Base-by-base conservation (phyloP, 805 yeast species). In the Yarrowia osloensis region DNA sequence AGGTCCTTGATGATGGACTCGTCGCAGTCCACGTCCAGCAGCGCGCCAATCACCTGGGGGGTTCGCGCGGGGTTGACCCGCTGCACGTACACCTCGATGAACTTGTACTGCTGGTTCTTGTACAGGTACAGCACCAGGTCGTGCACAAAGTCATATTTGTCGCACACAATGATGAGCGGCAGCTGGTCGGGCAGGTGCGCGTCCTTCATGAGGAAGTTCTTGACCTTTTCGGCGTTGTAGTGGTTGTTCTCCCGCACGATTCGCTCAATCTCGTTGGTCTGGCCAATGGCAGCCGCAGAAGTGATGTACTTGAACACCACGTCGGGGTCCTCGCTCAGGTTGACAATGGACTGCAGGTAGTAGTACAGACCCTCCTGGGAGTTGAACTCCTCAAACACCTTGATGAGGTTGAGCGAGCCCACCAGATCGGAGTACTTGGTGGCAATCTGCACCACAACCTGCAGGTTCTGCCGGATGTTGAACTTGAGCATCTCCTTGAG, bases 21-120 rank as follows among this genome's bases (percentile, higher is more conserved):
- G 72, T 95, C 98, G 80, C 98, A 93, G 78, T 95, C 99, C 72
- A 95, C 98, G 77, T 95, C 99, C 71, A 95, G 82, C 74, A 95
- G 83, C 54, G 96, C 98, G 69, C 97, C 99, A 74, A 95, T 85
- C 70, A 95, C 99, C 78, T 93, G 96, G 7, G 99, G 96, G 19
- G 99, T 91, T 77, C 90, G 91, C 9, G 96, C 82, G 66, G 99
- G 97, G 80, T 95, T 95, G 65, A 95, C 98, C 77, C 92, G 96
- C 81, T 95, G 98, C 67, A 95, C 99, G 75, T 94, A 95, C 59
- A 95, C 97, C 81, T 95, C 98, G 78, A 95, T 95, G 74, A 94
- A 95, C 79, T 95, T 92, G 86, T 92, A 90, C 80, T 88, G 94
- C 78, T 94, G 93, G 80, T 93, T 90, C 82, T 94, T 95, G 87